phyloP scores from a whole-genome alignment of 345 rosid species.

The Euphorbia lathyris region DNA sequence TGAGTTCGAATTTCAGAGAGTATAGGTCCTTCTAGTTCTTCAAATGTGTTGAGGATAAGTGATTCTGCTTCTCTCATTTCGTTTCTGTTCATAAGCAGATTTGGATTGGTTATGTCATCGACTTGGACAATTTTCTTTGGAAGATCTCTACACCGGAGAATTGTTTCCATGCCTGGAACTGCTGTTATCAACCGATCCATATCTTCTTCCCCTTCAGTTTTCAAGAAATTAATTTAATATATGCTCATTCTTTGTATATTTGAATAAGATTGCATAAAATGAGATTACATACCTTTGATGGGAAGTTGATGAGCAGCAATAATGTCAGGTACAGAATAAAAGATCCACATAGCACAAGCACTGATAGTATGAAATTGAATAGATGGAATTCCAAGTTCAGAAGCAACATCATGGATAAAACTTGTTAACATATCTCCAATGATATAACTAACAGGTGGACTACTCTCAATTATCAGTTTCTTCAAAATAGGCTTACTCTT shows the following conservation, averaged over 20 bases:
- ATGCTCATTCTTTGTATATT: too few species aligned
- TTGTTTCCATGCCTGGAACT: constrained; percentile 42
- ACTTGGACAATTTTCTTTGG: constrained; percentile 38
- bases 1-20: constrained; percentile 37
- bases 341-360: constrained; percentile 9
- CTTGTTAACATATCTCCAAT: constrained; percentile 37
- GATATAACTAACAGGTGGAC: constrained; percentile 29
- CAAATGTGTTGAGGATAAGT: constrained; percentile 51
- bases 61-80: constrained; percentile 26
- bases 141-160: constrained; percentile 45
- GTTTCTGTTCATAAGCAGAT: constrained; percentile 15
- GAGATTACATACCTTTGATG: constrained; percentile 24
- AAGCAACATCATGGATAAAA: constrained; percentile 28
- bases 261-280: too few species aligned
- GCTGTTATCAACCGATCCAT: constrained; percentile 38
- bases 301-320: constrained; percentile 46
- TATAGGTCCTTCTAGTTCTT: constrained; percentile 54
- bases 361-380: constrained; percentile 21
- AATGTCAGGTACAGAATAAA: constrained; percentile 30
- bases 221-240: background rate
- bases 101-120: constrained; percentile 16
- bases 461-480: constrained; percentile 16
- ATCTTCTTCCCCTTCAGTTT: constrained; percentile 31
- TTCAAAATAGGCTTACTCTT: constrained; percentile 16
- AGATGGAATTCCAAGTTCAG: constrained; percentile 32